Base-by-base conservation (phyloP, 768 basidiomycete species). In the Cubamyces sp. region DNA sequence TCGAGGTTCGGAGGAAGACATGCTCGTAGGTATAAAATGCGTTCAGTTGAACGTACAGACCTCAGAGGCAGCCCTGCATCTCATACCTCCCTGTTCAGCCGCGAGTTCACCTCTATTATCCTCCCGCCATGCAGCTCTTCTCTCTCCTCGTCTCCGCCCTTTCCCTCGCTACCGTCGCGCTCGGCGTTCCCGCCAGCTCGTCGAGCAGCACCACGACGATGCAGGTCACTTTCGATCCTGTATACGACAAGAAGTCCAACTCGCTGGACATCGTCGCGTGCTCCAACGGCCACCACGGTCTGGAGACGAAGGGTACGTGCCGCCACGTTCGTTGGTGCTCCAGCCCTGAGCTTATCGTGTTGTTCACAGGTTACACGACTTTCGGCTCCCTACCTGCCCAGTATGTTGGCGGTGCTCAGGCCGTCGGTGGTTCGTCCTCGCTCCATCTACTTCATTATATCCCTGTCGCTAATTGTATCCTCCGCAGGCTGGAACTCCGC, bases 241-340 rank as follows among this genome's bases (percentile, higher is more conserved):
- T 53, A 11, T 80, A 79, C 54, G 79, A 77, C 65, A 66, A 72
- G 39, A 41, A 46, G 7, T 1, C 0, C 41, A 69, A 69, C 53
- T 68, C 74, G 25, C 71, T 79, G 48, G 11, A 52, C 54, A 45
- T 54, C 0, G 74, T 80, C 11, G 71, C 78, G 5, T 80, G 79
- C 62, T 80, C 79, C 16, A 58, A 72, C 49, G 79, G 78, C 1
- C 0, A 56, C 8, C 68, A 79, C 58, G 79, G 79, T 21, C 71
- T 80, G 1, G 61, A 72, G 59, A 67, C 60, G 25, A 73, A 72
- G 42, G 57, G 61, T 62, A 37, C n/a, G 61, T 50, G 16, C 16
- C 43, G 19, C 9, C 3, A 28, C 19, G 5, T 15, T 18, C 14
- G 19, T n/a, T 4, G n/a, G 26, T 41, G 21, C 28, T 11, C 34